Evolutionary conservation across 1,284 basidiomycete species (phyloP), one percentile per base, ranked within the genome.

Genomic region (Melampsora larici-populina): DNA sequence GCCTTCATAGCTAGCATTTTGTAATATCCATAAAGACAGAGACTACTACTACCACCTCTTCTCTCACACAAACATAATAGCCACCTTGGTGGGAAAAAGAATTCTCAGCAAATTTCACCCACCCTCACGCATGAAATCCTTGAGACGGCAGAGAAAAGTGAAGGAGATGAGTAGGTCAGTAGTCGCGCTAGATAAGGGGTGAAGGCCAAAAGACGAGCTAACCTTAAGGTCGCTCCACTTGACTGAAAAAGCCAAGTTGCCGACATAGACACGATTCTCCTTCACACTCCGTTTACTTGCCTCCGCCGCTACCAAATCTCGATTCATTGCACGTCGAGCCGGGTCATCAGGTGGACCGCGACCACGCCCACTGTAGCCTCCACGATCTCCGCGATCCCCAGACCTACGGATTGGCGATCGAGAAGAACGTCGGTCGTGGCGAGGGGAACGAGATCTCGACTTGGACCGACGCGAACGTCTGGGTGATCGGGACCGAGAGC

Each of bases 121-220:
- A 97, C 94, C 94, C 94, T 92, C 92, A 90, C 91, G 89, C 93
- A 96, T 95, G 84, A 95, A 96, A 90, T 94, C 92, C 89, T 78
- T 40, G 18, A 26, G 46, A 7, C 18, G 18, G 21, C 21, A 55
- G 15, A n/a, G 62, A 64, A 29, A 43, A 49, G 51, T 7, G 8
- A 21, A 21, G 8, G 24, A 17, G 8, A 21, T 21, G 51, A 55
- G 9, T 55, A 15, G 1, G 26, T 0, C 67, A 26, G 18, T 43
- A 63, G 18, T 9, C 40, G 24, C 67, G 26, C 60, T 0, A 55
- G 51, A 17, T 17, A 55, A 55, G 51, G n/a, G 5, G 31, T 18
- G 31, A 36, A 36, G 36, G 36, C 5, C 18, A 26, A 55, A 11
- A 43, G 24, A 64, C 82, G 81, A 81, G 78, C 82, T 80, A 70